Percentiles rank a stretch among this genome's conserved stretches.
These are phyloP conservation scores for Prunus fruticosa DNA, from an alignment of 306 rosid genomes.

Conservation along the genomic window DNA sequence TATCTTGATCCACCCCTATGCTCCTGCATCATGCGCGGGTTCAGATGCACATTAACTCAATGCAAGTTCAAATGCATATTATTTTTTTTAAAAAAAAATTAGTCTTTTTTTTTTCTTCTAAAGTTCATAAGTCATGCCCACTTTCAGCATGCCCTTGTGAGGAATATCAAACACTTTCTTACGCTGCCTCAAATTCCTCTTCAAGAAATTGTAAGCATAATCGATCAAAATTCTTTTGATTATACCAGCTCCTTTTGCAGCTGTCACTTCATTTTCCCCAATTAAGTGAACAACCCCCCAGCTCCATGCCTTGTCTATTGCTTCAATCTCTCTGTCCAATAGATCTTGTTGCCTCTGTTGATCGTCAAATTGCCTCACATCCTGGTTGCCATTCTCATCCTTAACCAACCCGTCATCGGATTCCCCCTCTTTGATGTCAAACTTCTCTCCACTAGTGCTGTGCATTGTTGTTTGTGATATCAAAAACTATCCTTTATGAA, in stretches of 20 bases:
- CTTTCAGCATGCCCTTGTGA: slow-evolving; percentile 61
- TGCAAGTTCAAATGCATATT: too few species aligned
- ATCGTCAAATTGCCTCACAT: background rate
- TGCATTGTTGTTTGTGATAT: background rate
- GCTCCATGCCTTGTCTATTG: slow-evolving; percentile 35
- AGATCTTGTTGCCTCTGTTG: slow-evolving; percentile 3
- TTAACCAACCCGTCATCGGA: background rate
- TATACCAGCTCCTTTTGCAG: slow-evolving; percentile 39
- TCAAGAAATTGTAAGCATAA: slow-evolving; percentile 55
- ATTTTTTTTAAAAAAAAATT: too few species aligned
- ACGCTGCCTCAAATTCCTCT: slow-evolving; percentile 55
- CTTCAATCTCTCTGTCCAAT: slow-evolving; percentile 32
- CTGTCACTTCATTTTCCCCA: slow-evolving; percentile 66
- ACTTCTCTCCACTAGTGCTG: background rate
- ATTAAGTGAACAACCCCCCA: slow-evolving; percentile 66
- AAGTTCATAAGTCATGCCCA: slow-evolving; percentile 71
- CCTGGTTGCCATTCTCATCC: slow-evolving; percentile 7
- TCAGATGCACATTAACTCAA: too few species aligned
- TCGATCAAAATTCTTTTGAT: slow-evolving; percentile 48
- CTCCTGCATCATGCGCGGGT: too few species aligned
- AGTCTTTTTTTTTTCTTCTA: background rate
- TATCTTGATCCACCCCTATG: too few species aligned
- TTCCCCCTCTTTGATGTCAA: background rate
- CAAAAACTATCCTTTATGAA: slow-evolving; percentile 28
- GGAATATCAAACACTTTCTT: slow-evolving; percentile 62